These are phyloP conservation scores for Lachnellula cervina DNA, from an alignment of 2,329 filamentous ascomycete genomes.

Conservation along the genomic window DNA sequence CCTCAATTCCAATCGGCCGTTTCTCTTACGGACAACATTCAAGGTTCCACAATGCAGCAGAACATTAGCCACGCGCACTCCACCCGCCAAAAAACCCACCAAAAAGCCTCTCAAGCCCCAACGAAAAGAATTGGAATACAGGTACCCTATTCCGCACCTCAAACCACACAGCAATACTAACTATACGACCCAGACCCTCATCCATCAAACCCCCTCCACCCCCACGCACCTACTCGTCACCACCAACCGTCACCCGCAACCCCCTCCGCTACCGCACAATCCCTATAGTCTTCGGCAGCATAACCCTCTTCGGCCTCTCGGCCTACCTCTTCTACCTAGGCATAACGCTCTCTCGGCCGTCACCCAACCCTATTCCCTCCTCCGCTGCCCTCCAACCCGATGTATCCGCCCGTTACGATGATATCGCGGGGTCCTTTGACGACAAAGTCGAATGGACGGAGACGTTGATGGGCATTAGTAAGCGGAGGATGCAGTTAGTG, in stretches of 20 bases:
- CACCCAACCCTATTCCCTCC: constrained; percentile 22
- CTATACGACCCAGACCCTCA: constrained; percentile 12
- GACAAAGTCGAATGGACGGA: constrained; percentile 53
- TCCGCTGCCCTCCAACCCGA: constrained; percentile 21
- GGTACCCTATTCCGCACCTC: not conserved
- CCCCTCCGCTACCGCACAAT: constrained; percentile 23
- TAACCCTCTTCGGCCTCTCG: constrained; percentile 17
- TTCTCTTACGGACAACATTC: not conserved
- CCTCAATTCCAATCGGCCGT: not conserved
- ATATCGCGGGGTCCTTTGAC: constrained; percentile 52
- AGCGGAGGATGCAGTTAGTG: constrained; percentile 46
- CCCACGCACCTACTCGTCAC: not conserved
- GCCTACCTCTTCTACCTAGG: constrained; percentile 30
- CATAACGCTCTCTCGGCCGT: constrained; percentile 29
- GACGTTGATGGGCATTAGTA: constrained; percentile 50
- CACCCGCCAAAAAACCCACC: not conserved
- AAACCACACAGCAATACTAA: not conserved
- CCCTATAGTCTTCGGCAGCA: constrained; percentile 21
- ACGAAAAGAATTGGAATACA: constrained; percentile 7
- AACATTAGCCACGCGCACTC: not conserved
- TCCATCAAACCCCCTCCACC: constrained; percentile 10
- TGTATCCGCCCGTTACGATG: constrained; percentile 30
- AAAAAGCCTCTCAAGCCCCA: constrained; percentile 2
- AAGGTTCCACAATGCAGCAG: not conserved
- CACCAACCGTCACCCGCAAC: constrained; percentile 9